Evolutionary conservation across 441 rosid genomes (phyloP).

Genomic region (Cnidoscolus chayamansa): DNA sequence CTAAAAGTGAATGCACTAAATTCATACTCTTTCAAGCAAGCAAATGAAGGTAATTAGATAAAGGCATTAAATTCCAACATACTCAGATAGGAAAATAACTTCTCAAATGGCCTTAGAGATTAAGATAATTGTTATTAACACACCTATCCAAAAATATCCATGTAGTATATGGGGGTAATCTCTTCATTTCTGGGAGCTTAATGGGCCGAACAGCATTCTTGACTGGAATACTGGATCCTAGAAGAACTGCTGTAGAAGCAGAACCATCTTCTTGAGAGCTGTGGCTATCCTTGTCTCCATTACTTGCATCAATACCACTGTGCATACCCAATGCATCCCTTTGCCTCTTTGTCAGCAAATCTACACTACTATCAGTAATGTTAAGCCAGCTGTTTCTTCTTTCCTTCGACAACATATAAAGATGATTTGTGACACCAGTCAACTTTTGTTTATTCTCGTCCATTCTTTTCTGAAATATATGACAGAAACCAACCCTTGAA

Average conservation of each 20-base stretch:
- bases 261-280: conserved; percentile 54
- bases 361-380: conserved; percentile 33
- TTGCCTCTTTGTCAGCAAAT: conserved; percentile 77
- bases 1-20: neutral
- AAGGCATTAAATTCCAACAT: neutral
- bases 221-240: conserved; percentile 76
- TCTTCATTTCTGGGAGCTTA: conserved; percentile 73
- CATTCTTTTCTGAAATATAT: conserved; percentile 58
- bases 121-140: conserved; percentile 13
- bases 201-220: conserved; percentile 74
- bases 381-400: conserved; percentile 45
- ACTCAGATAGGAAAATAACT: neutral
- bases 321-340: conserved; percentile 63
- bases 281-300: conserved; percentile 51
- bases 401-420: conserved; percentile 49
- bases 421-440: conserved; percentile 50
- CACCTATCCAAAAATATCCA: conserved; percentile 97
- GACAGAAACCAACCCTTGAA: conserved; percentile 13
- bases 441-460: conserved; percentile 68
- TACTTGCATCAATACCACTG: conserved; percentile 48
- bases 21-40: neutral
- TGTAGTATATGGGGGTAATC: conserved; percentile 90
- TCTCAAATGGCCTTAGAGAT: neutral
- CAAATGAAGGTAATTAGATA: neutral
- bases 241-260: conserved; percentile 52